Evolutionary conservation across 2,329 filamentous ascomycete species (phyloP).

Genomic region (Emericellopsis cladophorae): DNA sequence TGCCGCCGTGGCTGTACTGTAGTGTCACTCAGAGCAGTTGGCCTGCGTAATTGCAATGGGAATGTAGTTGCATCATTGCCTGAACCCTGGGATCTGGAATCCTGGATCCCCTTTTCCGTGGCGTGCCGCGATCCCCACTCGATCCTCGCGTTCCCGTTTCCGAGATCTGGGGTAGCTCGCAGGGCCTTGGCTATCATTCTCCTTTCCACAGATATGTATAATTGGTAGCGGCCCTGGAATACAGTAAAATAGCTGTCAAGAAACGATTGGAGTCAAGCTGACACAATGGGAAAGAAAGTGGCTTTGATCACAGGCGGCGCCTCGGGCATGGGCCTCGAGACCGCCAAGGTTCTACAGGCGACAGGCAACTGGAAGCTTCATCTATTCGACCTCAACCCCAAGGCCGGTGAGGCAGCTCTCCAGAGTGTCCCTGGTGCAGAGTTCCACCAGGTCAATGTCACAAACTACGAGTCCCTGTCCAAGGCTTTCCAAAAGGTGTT

Average conservation of each 20-base stretch:
- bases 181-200: neutral
- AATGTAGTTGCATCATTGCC: too few species aligned
- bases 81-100: too few species aligned
- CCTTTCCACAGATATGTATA: neutral
- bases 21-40: too few species aligned
- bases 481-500: constrained; percentile 22
- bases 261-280: too few species aligned
- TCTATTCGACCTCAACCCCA: constrained; percentile 9
- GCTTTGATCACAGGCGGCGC: constrained; percentile 9
- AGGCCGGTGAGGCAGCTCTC: constrained; percentile 5
- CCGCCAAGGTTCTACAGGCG: constrained; percentile 6
- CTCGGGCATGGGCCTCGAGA: constrained; percentile 10
- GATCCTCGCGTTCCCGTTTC: too few species aligned
- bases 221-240: neutral
- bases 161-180: too few species aligned
- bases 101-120: too few species aligned
- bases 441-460: constrained; percentile 7
- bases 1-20: too few species aligned
- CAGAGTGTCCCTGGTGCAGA: neutral
- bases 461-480: constrained; percentile 7
- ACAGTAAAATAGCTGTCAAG: neutral
- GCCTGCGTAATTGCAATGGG: too few species aligned
- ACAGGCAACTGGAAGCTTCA: constrained; percentile 6
- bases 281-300: constrained; percentile 4
- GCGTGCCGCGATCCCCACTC: too few species aligned